These are phyloP conservation scores for Colletotrichum navitas DNA, from an alignment of 2,329 filamentous ascomycete genomes.

Conservation along the genomic window DNA sequence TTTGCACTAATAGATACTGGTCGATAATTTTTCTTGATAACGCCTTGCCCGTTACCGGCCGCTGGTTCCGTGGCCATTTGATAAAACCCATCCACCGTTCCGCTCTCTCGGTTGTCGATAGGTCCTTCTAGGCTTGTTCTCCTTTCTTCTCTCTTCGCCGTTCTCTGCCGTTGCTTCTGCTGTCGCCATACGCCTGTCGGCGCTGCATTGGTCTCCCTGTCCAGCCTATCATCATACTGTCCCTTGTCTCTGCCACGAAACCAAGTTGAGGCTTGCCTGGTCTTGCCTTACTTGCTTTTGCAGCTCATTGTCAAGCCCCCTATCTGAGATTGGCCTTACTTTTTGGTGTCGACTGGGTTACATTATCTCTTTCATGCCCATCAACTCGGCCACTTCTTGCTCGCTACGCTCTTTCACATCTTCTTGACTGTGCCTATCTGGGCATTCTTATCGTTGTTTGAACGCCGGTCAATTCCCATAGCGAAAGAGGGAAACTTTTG, in stretches of 20 bases:
- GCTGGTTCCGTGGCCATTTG: slow-evolving; percentile 10
- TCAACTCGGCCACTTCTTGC: not conserved
- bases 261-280: slow-evolving; percentile 19
- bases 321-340: slow-evolving; percentile 8
- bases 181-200: slow-evolving; percentile 12
- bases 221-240: not conserved
- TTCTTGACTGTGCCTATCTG: not conserved
- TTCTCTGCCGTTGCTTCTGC: slow-evolving; percentile 9
- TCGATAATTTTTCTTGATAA: slow-evolving; percentile 40
- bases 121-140: slow-evolving; percentile 22
- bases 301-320: not conserved
- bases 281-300: slow-evolving; percentile 29
- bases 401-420: not conserved
- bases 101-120: slow-evolving; percentile 7
- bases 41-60: slow-evolving; percentile 12
- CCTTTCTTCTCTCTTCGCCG: slow-evolving; percentile 9
- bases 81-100: slow-evolving; percentile 35
- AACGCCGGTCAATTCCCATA: not conserved
- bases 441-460: not conserved
- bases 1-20: slow-evolving; percentile 41
- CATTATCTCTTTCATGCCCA: slow-evolving; percentile 6
- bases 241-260: slow-evolving; percentile 1
- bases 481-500: not conserved
- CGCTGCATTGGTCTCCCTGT: not conserved
- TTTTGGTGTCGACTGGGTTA: slow-evolving; percentile 1